phyloP scores from a whole-genome alignment of 2,329 filamentous ascomycete species.

The Cordyceps cicadae region DNA sequence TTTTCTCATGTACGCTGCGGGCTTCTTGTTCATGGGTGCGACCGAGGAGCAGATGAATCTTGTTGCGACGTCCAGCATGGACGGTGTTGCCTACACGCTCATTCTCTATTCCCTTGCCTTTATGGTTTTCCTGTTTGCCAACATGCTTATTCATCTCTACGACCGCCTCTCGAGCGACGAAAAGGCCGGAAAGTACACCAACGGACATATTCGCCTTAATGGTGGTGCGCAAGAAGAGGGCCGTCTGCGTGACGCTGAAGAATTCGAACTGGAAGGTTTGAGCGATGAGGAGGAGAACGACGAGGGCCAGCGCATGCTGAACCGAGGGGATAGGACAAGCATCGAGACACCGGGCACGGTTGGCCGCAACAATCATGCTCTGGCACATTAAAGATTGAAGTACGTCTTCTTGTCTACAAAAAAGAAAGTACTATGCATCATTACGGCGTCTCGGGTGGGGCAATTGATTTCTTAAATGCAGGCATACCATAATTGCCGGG shows the following conservation, averaged over 20 bases:
- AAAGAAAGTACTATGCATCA: neutral
- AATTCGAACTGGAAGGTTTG: constrained; percentile 86
- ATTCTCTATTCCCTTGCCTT: constrained; percentile 88
- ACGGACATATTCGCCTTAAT: constrained; percentile 27
- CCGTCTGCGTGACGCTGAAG: constrained; percentile 70
- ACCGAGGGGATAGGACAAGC: constrained; percentile 23
- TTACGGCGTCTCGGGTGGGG: constrained; percentile 6
- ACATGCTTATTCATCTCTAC: constrained; percentile 79
- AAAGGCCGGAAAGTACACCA: constrained; percentile 28
- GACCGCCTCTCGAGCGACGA: constrained; percentile 47
- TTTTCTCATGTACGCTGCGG: constrained; percentile 77
- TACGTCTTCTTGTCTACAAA: neutral
- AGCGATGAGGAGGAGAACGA: constrained; percentile 82
- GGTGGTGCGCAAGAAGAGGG: constrained; percentile 38
- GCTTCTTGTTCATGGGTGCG: constrained; percentile 95
- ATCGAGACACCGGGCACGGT: constrained; percentile 35
- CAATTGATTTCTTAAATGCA: neutral
- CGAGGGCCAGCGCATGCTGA: constrained; percentile 31
- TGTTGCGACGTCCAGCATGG: constrained; percentile 64
- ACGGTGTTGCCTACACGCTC: constrained; percentile 85
- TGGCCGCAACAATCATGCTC: constrained; percentile 25
- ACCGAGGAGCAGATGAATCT: constrained; percentile 93
- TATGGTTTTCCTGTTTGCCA: constrained; percentile 81
- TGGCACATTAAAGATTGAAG: constrained; percentile 17
- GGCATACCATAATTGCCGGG: neutral